Evolutionary conservation across 2,329 filamentous ascomycete species (phyloP).

Genomic region (Colletotrichum camelliae): DNA sequence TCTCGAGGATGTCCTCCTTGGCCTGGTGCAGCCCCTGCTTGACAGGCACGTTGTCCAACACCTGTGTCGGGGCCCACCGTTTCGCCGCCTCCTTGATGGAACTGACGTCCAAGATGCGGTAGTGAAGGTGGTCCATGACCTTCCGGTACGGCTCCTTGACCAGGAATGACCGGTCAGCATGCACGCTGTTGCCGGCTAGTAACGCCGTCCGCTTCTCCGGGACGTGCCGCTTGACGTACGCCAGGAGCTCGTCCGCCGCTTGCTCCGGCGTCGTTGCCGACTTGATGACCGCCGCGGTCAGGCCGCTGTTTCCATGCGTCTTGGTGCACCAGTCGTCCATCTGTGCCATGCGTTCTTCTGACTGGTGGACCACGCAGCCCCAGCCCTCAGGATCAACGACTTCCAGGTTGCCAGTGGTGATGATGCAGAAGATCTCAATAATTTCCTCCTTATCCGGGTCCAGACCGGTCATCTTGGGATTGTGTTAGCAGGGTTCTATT

Average conservation of each 20-base stretch:
- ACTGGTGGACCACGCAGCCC: slow-evolving; percentile 79
- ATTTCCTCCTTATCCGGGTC: slow-evolving; percentile 80
- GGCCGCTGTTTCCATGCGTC: slow-evolving; percentile 81
- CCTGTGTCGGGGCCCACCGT: slow-evolving; percentile 74
- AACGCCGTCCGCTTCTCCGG: slow-evolving; percentile 71
- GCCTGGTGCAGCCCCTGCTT: slow-evolving; percentile 86
- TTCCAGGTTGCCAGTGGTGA: slow-evolving; percentile 82
- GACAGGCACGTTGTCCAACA: slow-evolving; percentile 66
- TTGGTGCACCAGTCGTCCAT: slow-evolving; percentile 91
- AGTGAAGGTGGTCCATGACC: slow-evolving; percentile 80
- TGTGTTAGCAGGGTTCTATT: neutral
- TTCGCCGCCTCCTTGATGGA: slow-evolving; percentile 88
- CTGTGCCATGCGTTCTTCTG: slow-evolving; percentile 69
- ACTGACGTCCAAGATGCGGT: slow-evolving; percentile 92
- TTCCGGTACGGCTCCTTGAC: slow-evolving; percentile 73
- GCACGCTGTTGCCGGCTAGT: slow-evolving; percentile 91
- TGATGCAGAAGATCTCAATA: slow-evolving; percentile 89
- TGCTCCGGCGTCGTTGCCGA: slow-evolving; percentile 75
- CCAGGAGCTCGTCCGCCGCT: slow-evolving; percentile 75
- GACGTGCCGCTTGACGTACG: slow-evolving; percentile 77
- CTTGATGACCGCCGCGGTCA: slow-evolving; percentile 76
- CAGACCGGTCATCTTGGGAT: slow-evolving; percentile 86
- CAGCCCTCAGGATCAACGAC: slow-evolving; percentile 79
- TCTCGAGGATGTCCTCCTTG: slow-evolving; percentile 89
- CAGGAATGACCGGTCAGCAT: slow-evolving; percentile 87